These are phyloP conservation scores for Melaleuca alternifolia DNA, from an alignment of 345 rosid genomes.

Conservation along the genomic window DNA sequence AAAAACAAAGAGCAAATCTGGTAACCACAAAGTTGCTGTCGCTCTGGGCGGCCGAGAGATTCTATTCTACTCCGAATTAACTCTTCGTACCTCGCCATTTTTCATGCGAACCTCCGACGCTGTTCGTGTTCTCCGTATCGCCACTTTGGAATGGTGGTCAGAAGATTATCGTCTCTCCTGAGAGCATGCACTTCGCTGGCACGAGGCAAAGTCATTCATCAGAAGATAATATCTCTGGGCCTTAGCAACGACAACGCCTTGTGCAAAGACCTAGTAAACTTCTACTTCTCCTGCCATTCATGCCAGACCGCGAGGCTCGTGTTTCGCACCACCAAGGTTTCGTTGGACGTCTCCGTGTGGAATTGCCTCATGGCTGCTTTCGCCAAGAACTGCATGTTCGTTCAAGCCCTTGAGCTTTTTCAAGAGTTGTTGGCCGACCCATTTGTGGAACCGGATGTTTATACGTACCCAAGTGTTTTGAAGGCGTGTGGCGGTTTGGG, in stretches of 20 bases:
- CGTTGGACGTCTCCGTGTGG: conserved; percentile 44
- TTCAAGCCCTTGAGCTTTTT: conserved; percentile 40
- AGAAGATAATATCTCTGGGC: conserved; percentile 36
- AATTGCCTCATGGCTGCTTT: conserved; percentile 49
- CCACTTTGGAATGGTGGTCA: neutral
- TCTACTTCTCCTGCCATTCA: conserved; percentile 41
- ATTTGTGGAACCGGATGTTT: conserved; percentile 37
- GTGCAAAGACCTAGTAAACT: conserved; percentile 41
- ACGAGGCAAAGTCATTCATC: conserved; percentile 43
- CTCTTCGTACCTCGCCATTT: neutral
- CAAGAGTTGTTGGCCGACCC: conserved; percentile 20
- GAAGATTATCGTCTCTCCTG: conserved; percentile 16
- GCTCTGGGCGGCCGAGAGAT: neutral
- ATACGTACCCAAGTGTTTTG: conserved; percentile 50
- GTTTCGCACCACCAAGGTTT: conserved; percentile 16
- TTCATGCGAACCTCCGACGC: neutral
- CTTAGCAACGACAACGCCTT: conserved; percentile 27
- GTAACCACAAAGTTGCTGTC: neutral
- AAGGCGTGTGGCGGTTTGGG: conserved; percentile 55
- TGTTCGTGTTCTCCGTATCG: neutral
- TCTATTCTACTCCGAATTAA: neutral
- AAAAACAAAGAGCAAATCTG: neutral
- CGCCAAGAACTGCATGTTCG: conserved; percentile 37
- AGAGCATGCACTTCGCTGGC: conserved; percentile 19
- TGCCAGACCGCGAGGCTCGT: conserved; percentile 32